phyloP scores from a whole-genome alignment of 2,329 filamentous ascomycete genomes.

The Fusarium setosum region DNA sequence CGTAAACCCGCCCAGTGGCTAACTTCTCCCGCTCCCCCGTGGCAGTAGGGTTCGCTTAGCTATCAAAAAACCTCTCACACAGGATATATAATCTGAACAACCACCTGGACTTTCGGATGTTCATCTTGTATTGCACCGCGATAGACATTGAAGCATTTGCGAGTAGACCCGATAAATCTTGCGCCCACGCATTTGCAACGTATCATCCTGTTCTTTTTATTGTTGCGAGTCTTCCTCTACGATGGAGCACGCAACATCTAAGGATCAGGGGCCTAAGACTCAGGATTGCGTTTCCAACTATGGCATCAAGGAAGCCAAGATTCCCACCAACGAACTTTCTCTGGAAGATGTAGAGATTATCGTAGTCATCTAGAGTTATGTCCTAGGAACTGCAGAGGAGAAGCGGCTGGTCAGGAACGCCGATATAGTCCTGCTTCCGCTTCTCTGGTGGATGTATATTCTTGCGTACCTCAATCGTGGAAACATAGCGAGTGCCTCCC shows the following conservation, averaged over 20 bases:
- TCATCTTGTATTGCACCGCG: neutral
- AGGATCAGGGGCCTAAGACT: neutral
- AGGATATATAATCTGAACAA: conserved; percentile 4
- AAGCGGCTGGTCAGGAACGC: conserved; percentile 47
- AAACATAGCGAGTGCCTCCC: conserved; percentile 39
- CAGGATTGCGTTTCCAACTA: conserved; percentile 8
- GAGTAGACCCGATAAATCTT: neutral
- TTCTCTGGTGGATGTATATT: conserved; percentile 64
- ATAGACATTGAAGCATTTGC: neutral
- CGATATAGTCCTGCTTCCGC: conserved; percentile 53
- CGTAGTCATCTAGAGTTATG: conserved; percentile 41
- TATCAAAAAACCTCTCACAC: neutral
- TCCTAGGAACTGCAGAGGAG: conserved; percentile 38
- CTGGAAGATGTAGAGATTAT: conserved; percentile 37
- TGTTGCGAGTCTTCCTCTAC: neutral
- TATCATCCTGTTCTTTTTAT: neutral
- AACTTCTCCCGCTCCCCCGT: neutral
- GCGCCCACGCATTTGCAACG: neutral
- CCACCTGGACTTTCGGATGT: neutral
- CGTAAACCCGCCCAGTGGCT: neutral
- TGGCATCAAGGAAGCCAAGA: conserved; percentile 13
- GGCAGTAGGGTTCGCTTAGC: neutral
- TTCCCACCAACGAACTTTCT: neutral
- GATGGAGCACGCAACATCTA: neutral
- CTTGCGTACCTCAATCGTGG: conserved; percentile 45